phyloP scores from a whole-genome alignment of 2,329 filamentous ascomycete genomes.

The Neoscytalidium dimidiatum region DNA sequence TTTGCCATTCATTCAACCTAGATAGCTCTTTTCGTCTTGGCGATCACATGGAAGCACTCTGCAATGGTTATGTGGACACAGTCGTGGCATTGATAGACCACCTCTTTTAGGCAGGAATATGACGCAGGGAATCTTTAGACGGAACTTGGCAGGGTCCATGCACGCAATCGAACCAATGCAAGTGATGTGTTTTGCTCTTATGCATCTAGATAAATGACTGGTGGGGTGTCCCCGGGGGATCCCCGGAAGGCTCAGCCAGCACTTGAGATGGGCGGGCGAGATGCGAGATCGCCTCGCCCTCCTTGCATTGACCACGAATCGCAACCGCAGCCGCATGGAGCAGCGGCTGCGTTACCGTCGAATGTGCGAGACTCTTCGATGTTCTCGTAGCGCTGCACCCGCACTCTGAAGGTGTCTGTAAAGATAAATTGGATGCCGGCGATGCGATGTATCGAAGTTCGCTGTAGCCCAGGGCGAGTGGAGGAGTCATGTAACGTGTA shows the following conservation, averaged over 20 bases:
- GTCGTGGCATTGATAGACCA: not conserved
- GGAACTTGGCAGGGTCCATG: not conserved
- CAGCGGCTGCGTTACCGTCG: not conserved
- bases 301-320: not conserved
- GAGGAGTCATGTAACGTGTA: not conserved
- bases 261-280: not conserved
- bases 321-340: not conserved
- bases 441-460: not conserved
- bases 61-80: not conserved
- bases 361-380: slow-evolving; percentile 3
- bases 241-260: not conserved
- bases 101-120: not conserved
- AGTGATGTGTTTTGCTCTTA: not conserved
- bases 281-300: not conserved
- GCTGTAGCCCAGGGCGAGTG: not conserved
- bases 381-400: not conserved
- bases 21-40: not conserved
- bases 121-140: not conserved
- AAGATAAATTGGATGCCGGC: not conserved
- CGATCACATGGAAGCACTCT: not conserved
- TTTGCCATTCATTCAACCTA: not conserved
- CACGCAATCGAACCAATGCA: not conserved
- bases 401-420: not conserved
- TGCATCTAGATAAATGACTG: not conserved
- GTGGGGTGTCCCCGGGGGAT: not conserved